These are phyloP conservation scores for Neoscytalidium dimidiatum DNA, from an alignment of 2,329 filamentous ascomycete genomes.

Conservation along the genomic window DNA sequence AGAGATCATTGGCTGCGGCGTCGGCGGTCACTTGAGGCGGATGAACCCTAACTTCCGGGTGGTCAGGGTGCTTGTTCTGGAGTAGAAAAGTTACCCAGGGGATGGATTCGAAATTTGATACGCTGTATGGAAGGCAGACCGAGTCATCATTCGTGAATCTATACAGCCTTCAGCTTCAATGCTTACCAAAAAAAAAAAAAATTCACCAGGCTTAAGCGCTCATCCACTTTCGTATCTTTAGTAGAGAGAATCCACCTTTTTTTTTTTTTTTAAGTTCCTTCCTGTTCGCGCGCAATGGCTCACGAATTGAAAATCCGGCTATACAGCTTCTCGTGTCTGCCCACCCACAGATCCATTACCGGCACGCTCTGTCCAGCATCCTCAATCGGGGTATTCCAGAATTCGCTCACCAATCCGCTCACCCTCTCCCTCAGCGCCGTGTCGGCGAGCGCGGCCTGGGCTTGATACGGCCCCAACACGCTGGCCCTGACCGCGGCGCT, in stretches of 20 bases:
- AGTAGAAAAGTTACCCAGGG: too few species aligned
- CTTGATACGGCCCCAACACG: conserved; percentile 79
- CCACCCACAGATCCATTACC: conserved; percentile 79
- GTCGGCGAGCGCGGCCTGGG: conserved; percentile 70
- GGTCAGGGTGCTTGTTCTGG: too few species aligned
- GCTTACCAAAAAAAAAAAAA: not conserved
- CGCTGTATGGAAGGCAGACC: too few species aligned
- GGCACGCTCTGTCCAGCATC: conserved; percentile 75
- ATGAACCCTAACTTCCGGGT: too few species aligned
- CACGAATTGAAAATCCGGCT: conserved; percentile 85
- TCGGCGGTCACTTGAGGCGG: too few species aligned
- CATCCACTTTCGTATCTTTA: too few species aligned
- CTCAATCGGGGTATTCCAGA: conserved; percentile 61
- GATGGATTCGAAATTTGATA: too few species aligned
- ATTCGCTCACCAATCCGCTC: conserved; percentile 57
- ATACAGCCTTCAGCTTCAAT: too few species aligned
- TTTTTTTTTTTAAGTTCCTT: not conserved
- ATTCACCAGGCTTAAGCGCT: not conserved
- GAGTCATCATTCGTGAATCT: too few species aligned
- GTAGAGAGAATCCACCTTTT: not conserved
- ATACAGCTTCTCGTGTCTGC: conserved; percentile 79
- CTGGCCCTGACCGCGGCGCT: conserved; percentile 77
- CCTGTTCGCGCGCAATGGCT: too few species aligned
- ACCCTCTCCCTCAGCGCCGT: conserved; percentile 60
- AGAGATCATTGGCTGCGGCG: too few species aligned